phyloP scores from a whole-genome alignment of 2,329 filamentous ascomycete species.

The Claviceps sp. region DNA sequence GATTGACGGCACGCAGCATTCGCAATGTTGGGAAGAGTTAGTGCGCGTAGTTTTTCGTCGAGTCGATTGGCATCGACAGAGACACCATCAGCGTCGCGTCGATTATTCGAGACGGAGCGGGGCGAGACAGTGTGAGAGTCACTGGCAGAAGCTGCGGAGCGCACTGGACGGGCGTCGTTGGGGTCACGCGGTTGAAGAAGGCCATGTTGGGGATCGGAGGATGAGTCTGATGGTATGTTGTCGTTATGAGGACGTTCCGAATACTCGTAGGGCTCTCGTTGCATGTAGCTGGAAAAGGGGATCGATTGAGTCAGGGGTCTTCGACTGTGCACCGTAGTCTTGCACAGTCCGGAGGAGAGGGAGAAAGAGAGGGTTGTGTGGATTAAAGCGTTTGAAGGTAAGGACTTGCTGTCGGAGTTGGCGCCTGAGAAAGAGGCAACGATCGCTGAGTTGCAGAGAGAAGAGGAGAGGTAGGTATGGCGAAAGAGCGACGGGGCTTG shows the following conservation, averaged over 20 bases:
- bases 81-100: slow-evolving; percentile 14
- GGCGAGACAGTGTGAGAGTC: slow-evolving; percentile 24
- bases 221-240: slow-evolving; percentile 20
- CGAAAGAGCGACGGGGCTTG: background rate
- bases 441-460: background rate
- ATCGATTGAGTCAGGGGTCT: slow-evolving; percentile 15
- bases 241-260: slow-evolving; percentile 27
- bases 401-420: background rate
- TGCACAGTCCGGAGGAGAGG: slow-evolving; percentile 35
- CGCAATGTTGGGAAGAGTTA: slow-evolving; percentile 29
- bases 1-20: slow-evolving; percentile 15
- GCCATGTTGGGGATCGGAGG: slow-evolving; percentile 43
- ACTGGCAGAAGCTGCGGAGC: slow-evolving; percentile 10
- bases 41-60: slow-evolving; percentile 36
- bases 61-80: slow-evolving; percentile 30
- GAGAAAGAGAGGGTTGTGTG: background rate
- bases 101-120: slow-evolving; percentile 18
- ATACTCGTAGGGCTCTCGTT: slow-evolving; percentile 40
- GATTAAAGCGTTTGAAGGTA: background rate
- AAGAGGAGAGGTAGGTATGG: background rate
- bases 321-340: slow-evolving; percentile 36
- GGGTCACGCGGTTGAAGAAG: slow-evolving; percentile 29
- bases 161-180: slow-evolving; percentile 22
- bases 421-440: background rate
- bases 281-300: slow-evolving; percentile 45